phyloP scores from a whole-genome alignment of 345 rosid species.

The Citrus medica region DNA sequence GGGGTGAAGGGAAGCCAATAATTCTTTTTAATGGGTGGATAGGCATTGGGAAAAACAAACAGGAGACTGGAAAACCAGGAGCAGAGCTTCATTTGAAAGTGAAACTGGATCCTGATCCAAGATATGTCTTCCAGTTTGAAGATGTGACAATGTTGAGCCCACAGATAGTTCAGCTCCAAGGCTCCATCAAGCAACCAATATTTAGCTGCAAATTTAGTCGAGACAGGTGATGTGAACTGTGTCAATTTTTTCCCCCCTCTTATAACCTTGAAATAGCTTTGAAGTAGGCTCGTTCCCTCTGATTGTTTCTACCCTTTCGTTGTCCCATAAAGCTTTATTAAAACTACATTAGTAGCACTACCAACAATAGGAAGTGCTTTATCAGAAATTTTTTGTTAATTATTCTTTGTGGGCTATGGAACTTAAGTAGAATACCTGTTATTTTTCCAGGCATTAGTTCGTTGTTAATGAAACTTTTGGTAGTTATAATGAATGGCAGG shows the following conservation, averaged over 20 bases:
- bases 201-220: constrained; percentile 91
- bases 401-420: neutral
- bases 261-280: neutral
- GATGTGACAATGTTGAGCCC: constrained; percentile 80
- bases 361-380: neutral
- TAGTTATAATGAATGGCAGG: constrained; percentile 45
- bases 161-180: constrained; percentile 92
- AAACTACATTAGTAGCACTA: neutral
- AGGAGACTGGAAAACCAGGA: constrained; percentile 52
- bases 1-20: constrained; percentile 75
- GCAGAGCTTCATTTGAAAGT: constrained; percentile 88
- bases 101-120: constrained; percentile 90
- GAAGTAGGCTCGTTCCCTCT: neutral
- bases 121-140: constrained; percentile 92
- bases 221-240: constrained; percentile 62
- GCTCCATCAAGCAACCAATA: constrained; percentile 88
- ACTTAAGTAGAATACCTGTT: constrained; percentile 5
- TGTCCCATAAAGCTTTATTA: neutral
- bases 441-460: constrained; percentile 12
- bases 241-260: neutral
- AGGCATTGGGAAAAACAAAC: constrained; percentile 78
- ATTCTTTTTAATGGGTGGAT: constrained; percentile 89
- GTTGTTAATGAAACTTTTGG: constrained; percentile 28
- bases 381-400: neutral
- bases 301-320: neutral